A percentile compares a stretch with the other conserved stretches of the same genome.
Evolutionary conservation across 2,329 filamentous ascomycete genomes (phyloP).

Genomic region (Sporothrix pallida): DNA sequence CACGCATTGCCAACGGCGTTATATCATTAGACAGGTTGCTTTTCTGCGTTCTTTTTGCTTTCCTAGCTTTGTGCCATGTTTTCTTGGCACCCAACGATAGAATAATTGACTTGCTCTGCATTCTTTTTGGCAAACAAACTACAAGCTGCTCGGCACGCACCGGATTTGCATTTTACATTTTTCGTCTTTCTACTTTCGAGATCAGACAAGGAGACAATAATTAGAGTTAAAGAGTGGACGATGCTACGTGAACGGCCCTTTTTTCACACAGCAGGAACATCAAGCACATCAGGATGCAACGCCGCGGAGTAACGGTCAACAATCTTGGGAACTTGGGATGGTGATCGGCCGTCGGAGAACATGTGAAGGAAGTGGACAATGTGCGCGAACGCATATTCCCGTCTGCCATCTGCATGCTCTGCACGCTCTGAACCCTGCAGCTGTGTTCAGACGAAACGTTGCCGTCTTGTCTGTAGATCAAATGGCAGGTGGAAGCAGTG

Average conservation of each 20-base stretch:
- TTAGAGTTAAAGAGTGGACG: not conserved
- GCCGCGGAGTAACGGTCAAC: constrained; percentile 18
- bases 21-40: constrained; percentile 16
- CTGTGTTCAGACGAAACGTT: not conserved
- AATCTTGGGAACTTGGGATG: not conserved
- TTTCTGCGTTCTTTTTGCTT: not conserved
- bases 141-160: not conserved
- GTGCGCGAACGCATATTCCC: too few species aligned
- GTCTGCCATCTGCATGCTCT: too few species aligned
- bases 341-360: not conserved
- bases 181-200: too few species aligned
- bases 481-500: not conserved
- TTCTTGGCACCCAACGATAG: not conserved
- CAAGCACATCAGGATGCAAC: not conserved
- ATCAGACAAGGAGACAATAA: not conserved
- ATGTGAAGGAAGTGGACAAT: constrained; percentile 14
- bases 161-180: not conserved
- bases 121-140: not conserved
- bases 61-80: not conserved
- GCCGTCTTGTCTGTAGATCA: not conserved
- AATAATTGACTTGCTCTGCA: not conserved
- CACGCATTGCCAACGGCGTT: constrained; percentile 30
- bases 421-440: not conserved
- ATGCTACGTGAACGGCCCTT: not conserved
- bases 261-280: not conserved